Base-by-base conservation (phyloP, 2,329 filamentous ascomycete species). In the Alternaria solani region DNA sequence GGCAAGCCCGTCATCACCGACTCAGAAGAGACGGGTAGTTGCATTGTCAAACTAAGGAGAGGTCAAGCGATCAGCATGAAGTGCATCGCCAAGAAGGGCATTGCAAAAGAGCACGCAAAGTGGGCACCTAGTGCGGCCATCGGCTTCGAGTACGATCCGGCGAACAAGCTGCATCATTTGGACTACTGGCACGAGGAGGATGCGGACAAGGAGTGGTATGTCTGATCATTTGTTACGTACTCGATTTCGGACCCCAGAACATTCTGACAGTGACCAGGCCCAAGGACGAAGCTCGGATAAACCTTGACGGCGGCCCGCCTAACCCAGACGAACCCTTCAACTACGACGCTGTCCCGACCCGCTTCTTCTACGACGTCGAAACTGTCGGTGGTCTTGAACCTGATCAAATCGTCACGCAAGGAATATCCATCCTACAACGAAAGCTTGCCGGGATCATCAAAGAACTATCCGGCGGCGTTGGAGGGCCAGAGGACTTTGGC, bases 51-150 rank as follows among this genome's bases (percentile, higher is more conserved):
- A 84, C 82, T 99, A 75, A 87, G 94, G 59, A 91, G 90, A 74
- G 93, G 91, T 2, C 95, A 99, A 81, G 93, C 97, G 79, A 82
- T 99, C 62, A 90, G 93, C 78, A 87, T 99, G 75, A 91, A 88
- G 63, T 98, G 94, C 76, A 91, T 97, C 67, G 95, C 94, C 51
- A 97, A 97, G 85, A 98, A 98, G 85, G 95, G 95, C 1, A 98
- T 98, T 66, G 94, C 94, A 38, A 99, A 99, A 84, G 95, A 99
- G 79, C 95, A 99, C 80, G 92, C 95, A 9, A 99, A 99, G 80
- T 99, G 95, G 95, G 91, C 93, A 73, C 94, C 95, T 2, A 94
- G 92, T 36, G 87, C 93, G 41, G 95, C 95, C 4, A 89, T 99
- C 41, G 94, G 93, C 25, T 99, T 99, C 77, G 95, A 99, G 80